These are phyloP conservation scores for Phytophthora citrophthora DNA, from an alignment of 352 stramenopile species.

Conservation along the genomic window DNA sequence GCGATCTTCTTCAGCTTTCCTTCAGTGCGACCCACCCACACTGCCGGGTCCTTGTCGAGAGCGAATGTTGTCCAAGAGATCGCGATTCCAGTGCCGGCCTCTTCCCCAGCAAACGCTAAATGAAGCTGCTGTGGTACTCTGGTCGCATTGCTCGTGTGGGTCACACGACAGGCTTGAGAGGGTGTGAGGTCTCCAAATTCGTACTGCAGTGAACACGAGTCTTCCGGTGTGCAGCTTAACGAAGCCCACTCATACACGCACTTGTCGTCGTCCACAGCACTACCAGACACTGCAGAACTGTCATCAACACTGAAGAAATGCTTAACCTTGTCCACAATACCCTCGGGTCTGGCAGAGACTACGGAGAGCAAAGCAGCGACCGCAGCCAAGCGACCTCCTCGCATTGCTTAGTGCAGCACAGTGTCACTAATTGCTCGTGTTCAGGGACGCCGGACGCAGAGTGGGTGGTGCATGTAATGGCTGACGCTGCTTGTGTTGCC, in stretches of 20 bases:
- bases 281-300: constrained; percentile 14
- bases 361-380: constrained; percentile 1
- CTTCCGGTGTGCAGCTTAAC: constrained; percentile 28
- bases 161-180: constrained; percentile 47
- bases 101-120: constrained; percentile 46
- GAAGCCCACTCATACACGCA: constrained; percentile 46
- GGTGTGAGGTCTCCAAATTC: constrained; percentile 51
- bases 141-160: constrained; percentile 20
- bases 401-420: constrained; percentile 1
- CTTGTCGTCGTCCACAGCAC: constrained; percentile 36
- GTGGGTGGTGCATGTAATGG: background rate
- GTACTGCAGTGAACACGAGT: constrained; percentile 47
- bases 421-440: background rate
- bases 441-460: background rate
- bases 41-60: constrained; percentile 25
- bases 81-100: constrained; percentile 36
- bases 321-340: constrained; percentile 11
- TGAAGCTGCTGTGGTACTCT: constrained; percentile 49
- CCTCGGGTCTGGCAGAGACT: constrained; percentile 7
- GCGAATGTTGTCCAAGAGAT: constrained; percentile 54
- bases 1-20: constrained; percentile 13
- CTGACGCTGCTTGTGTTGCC: background rate
- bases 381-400: background rate
- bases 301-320: constrained; percentile 23
- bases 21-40: constrained; percentile 44